Evolutionary conservation across 129 eudicot genomes (phyloP).

Genomic region (Silybum marianum): DNA sequence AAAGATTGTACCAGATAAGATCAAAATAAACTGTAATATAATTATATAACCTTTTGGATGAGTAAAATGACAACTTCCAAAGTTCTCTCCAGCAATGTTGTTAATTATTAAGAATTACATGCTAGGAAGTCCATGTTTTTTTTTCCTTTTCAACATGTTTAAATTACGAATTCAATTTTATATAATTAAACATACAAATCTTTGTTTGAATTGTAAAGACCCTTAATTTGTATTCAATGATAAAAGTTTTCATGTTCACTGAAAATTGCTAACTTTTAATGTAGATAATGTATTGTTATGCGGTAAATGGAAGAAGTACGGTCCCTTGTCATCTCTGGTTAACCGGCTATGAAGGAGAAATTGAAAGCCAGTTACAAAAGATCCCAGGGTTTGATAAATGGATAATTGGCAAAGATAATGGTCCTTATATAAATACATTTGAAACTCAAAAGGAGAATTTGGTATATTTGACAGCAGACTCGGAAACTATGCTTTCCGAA

Average conservation of each 20-base stretch:
- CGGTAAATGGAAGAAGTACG: slow-evolving; percentile 72
- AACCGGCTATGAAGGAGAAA: slow-evolving; percentile 81
- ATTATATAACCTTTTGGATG: no score
- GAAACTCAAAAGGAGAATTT: slow-evolving; percentile 68
- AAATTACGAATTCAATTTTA: neutral
- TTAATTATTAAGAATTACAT: neutral
- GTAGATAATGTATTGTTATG: slow-evolving; percentile 92
- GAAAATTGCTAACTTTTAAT: slow-evolving; percentile 18
- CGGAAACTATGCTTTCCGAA: slow-evolving; percentile 71
- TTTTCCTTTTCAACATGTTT: neutral
- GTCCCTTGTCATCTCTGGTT: slow-evolving; percentile 90
- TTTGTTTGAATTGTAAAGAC: neutral
- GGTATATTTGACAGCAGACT: slow-evolving; percentile 93
- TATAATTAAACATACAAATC: neutral
- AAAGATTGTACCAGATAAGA: no score
- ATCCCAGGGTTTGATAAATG: slow-evolving; percentile 89
- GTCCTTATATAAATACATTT: slow-evolving; percentile 78
- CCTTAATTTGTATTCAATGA: neutral
- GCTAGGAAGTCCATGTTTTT: neutral
- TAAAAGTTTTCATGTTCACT: neutral
- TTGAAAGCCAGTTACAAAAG: slow-evolving; percentile 59
- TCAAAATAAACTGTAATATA: no score
- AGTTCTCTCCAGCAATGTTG: neutral
- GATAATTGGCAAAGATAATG: slow-evolving; percentile 74
- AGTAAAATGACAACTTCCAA: no score